phyloP scores from a whole-genome alignment of 441 rosid genomes.

The Populus hybrid region DNA sequence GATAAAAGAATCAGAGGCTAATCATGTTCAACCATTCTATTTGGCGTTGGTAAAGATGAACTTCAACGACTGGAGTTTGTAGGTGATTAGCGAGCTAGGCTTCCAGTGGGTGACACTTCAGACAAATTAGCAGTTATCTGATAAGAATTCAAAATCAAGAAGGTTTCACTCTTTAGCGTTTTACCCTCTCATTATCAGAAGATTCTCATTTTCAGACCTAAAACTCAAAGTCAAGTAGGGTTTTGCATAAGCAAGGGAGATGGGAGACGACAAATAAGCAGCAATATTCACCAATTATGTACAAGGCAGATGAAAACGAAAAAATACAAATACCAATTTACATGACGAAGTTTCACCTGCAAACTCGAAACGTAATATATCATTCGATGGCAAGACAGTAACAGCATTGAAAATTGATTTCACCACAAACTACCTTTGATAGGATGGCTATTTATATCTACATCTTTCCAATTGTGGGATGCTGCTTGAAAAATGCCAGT shows the following conservation, averaged over 20 bases:
- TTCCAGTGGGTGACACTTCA: no score
- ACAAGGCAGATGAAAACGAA: background rate
- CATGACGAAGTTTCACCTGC: conserved; percentile 14
- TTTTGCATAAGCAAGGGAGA: background rate
- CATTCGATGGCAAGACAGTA: conserved; percentile 1
- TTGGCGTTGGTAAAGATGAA: background rate
- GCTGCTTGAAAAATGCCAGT: conserved; percentile 43
- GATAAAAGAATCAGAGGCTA: background rate
- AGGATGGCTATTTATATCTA: conserved; percentile 31
- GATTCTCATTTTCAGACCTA: background rate
- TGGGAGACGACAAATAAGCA: background rate
- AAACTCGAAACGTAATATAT: conserved; percentile 2
- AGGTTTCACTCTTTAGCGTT: background rate
- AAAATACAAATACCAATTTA: conserved; percentile 2
- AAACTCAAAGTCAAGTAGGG: background rate
- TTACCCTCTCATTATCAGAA: background rate
- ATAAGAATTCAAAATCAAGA: background rate
- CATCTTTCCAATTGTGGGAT: conserved; percentile 26
- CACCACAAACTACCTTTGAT: conserved; percentile 15
- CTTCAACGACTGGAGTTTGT: background rate
- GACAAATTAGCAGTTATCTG: background rate
- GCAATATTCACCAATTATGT: background rate
- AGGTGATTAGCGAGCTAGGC: background rate
- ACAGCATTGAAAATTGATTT: conserved; percentile 21
- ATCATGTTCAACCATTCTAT: background rate